phyloP scores from a whole-genome alignment of 352 stramenopile species.

The Globisporangium solare region DNA sequence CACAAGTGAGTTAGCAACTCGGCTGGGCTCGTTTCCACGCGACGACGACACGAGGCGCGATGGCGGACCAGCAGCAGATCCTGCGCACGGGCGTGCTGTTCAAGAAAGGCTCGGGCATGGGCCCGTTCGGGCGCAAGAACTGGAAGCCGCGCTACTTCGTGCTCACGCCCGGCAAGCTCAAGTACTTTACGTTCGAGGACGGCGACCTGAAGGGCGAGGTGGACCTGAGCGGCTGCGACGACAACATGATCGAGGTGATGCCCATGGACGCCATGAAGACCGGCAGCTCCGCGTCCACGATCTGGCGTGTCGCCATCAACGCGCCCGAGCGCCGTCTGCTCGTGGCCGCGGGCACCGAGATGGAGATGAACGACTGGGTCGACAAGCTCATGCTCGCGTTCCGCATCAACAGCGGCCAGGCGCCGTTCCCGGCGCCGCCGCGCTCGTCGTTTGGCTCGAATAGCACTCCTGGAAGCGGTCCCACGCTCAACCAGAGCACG shows the following conservation, averaged over 20 bases:
- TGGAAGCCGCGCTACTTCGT: constrained; percentile 84
- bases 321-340: constrained; percentile 50
- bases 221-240: constrained; percentile 55
- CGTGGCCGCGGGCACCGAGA: constrained; percentile 65
- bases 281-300: constrained; percentile 58
- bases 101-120: constrained; percentile 68
- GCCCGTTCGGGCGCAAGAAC: constrained; percentile 63
- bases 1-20: no score
- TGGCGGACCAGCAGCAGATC: constrained; percentile 31
- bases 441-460: constrained; percentile 9
- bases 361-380: constrained; percentile 86
- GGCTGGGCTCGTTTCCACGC: no score
- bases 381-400: constrained; percentile 68
- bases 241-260: constrained; percentile 74
- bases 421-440: constrained; percentile 14
- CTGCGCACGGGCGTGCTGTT: constrained; percentile 77
- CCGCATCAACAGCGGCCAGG: constrained; percentile 47
- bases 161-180: constrained; percentile 47
- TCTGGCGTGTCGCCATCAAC: constrained; percentile 78
- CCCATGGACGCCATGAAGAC: constrained; percentile 72
- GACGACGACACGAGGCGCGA: no score
- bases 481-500: constrained; percentile 11
- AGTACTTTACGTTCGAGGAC: constrained; percentile 82
- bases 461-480: background rate
- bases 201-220: constrained; percentile 70